A percentile compares a stretch with the other conserved stretches of the same genome.
Evolutionary conservation across 768 basidiomycete species (phyloP).

Genomic region (Steccherinum ochraceum): DNA sequence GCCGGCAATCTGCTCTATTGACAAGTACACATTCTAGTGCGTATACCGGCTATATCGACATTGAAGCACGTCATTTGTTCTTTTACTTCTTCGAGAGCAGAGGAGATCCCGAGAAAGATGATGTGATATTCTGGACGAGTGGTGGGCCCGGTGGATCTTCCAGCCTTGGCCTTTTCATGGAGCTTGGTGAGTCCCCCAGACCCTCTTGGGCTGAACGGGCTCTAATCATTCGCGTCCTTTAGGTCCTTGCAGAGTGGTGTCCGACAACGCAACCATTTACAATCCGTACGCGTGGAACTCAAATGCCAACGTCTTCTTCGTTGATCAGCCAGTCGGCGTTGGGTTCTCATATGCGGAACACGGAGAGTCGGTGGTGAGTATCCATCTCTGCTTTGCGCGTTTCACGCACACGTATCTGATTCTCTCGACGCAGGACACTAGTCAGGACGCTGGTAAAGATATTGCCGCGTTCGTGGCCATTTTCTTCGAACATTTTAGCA

Average conservation of each 20-base stretch:
- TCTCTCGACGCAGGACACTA: conserved; percentile 37
- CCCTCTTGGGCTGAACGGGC: too few relatives aligned
- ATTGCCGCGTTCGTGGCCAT: conserved; percentile 66
- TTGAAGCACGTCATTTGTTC: conserved; percentile 38
- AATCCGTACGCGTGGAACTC: conserved; percentile 64
- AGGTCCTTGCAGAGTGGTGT: conserved; percentile 65
- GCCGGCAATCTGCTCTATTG: neutral
- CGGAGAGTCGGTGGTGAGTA: conserved; percentile 50
- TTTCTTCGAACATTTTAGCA: conserved; percentile 68
- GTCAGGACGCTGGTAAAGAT: conserved; percentile 63
- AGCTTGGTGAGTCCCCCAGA: conserved; percentile 34
- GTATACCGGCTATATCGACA: conserved; percentile 66
- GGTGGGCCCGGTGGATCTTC: conserved; percentile 26
- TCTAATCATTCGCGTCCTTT: neutral
- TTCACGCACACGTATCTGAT: neutral
- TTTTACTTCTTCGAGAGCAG: conserved; percentile 45
- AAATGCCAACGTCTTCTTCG: conserved; percentile 52
- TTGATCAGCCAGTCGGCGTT: conserved; percentile 34
- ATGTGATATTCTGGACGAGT: conserved; percentile 28
- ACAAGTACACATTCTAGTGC: conserved; percentile 25
- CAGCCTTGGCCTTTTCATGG: conserved; percentile 34
- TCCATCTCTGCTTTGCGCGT: neutral
- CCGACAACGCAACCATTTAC: conserved; percentile 39
- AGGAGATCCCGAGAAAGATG: conserved; percentile 24
- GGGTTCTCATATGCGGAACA: conserved; percentile 44